Conservation (phyloP, 352 stramenopile species). For the Pythium dissimile region DNA sequence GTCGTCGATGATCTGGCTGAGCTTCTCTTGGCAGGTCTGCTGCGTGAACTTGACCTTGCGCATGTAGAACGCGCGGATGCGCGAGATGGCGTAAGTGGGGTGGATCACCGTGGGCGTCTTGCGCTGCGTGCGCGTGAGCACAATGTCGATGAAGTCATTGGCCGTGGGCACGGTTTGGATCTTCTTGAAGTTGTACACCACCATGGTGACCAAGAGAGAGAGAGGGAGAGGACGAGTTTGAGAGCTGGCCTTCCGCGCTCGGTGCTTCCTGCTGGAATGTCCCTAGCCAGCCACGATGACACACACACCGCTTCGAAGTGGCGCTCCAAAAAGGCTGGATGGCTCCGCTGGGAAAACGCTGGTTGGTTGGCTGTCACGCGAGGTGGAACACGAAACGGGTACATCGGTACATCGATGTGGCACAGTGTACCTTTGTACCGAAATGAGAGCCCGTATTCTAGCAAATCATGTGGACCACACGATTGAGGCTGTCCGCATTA, state of each 20-base stretch:
- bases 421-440: constrained; percentile 6
- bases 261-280: not conserved
- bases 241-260: not conserved
- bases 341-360: not conserved
- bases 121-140: constrained; percentile 98
- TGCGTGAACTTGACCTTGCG: constrained; percentile 99
- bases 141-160: constrained; percentile 99
- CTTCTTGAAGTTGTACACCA: constrained; percentile 99
- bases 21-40: constrained; percentile 98
- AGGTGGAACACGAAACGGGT: not conserved
- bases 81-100: constrained; percentile 95
- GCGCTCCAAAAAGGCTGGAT: too few relatives aligned
- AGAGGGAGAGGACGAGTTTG: not conserved
- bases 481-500: too few relatives aligned
- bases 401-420: too few relatives aligned
- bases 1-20: constrained; percentile 97
- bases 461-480: constrained; percentile 2
- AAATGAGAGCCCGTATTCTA: not conserved
- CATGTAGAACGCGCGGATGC: constrained; percentile 97
- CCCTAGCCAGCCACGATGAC: not conserved
- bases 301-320: not conserved
- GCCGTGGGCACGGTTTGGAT: constrained; percentile 97
- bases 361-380: constrained; percentile 28
- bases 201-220: constrained; percentile 86
- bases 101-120: constrained; percentile 99